These are phyloP conservation scores for Marchantia polymorpha DNA, from an alignment of 225 moss, liverwort and hornwort species.

Conservation along the genomic window DNA sequence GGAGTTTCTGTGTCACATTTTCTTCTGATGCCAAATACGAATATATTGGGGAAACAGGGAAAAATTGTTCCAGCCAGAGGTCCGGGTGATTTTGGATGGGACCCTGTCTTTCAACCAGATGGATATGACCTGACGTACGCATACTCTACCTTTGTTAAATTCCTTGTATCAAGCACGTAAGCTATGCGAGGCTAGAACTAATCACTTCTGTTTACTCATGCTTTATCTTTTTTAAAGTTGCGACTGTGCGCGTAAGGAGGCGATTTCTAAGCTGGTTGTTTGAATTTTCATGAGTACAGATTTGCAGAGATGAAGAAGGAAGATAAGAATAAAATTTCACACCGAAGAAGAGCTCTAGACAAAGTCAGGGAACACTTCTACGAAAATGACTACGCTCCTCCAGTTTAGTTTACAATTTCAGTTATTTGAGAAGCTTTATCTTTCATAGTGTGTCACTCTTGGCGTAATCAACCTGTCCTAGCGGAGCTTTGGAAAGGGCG, in stretches of 20 bases:
- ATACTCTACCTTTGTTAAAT: neutral
- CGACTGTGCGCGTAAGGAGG: too few species aligned
- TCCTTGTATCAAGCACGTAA: too few species aligned
- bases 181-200: too few species aligned
- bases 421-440: neutral
- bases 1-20: too few species aligned
- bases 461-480: too few species aligned
- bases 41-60: conserved; percentile 45
- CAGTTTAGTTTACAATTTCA: neutral
- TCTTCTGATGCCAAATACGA: too few species aligned
- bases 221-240: too few species aligned
- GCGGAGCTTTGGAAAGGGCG: too few species aligned
- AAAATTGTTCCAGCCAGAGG: conserved; percentile 92
- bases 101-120: conserved; percentile 84
- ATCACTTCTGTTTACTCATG: too few species aligned
- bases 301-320: conserved; percentile 97
- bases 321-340: conserved; percentile 95
- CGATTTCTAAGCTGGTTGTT: neutral
- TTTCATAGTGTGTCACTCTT: too few species aligned
- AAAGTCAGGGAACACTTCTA: conserved; percentile 94
- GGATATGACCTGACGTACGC: conserved; percentile 81
- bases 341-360: conserved; percentile 83
- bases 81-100: conserved; percentile 83
- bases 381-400: conserved; percentile 64
- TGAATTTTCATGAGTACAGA: conserved; percentile 36